Evolutionary conservation across 371 early-diverging fungal genomes (phyloP).

Genomic region (Parasitella parasitica): DNA sequence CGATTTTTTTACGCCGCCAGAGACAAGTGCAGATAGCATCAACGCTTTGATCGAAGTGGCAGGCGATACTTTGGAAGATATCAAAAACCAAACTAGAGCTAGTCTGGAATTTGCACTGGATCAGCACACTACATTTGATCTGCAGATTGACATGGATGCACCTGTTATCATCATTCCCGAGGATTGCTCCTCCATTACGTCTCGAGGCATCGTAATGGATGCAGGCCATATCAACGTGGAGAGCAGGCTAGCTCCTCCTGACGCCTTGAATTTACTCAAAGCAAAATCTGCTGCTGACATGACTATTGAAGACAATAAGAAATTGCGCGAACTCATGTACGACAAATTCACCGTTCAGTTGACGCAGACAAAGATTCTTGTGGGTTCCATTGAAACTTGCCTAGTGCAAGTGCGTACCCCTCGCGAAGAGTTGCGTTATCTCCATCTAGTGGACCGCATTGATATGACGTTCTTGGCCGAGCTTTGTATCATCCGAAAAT

Average conservation of each 20-base stretch:
- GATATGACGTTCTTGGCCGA: constrained; percentile 83
- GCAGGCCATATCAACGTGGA: constrained; percentile 91
- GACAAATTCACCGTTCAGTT: constrained; percentile 87
- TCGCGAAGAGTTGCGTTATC: constrained; percentile 40
- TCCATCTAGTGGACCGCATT: constrained; percentile 87
- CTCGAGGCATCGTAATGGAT: constrained; percentile 84
- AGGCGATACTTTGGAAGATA: constrained; percentile 85
- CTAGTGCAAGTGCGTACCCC: constrained; percentile 63
- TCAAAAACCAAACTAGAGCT: constrained; percentile 88
- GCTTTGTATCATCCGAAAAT: constrained; percentile 83
- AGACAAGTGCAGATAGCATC: constrained; percentile 74
- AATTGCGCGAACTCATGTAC: constrained; percentile 83
- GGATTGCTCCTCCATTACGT: constrained; percentile 65
- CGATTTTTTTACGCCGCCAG: constrained; percentile 86
- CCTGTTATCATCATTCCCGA: constrained; percentile 96
- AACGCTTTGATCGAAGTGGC: constrained; percentile 79
- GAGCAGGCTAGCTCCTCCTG: constrained; percentile 77
- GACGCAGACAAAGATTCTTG: constrained; percentile 80
- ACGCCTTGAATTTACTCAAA: constrained; percentile 67
- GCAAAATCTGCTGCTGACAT: constrained; percentile 62
- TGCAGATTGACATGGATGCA: constrained; percentile 94
- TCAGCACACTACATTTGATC: constrained; percentile 85
- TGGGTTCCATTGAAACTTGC: constrained; percentile 80
- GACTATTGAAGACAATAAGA: constrained; percentile 64
- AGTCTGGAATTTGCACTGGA: constrained; percentile 87